phyloP scores from a whole-genome alignment of 2,329 filamentous ascomycete genomes.

The Pseudovirgaria hyperparasitica region DNA sequence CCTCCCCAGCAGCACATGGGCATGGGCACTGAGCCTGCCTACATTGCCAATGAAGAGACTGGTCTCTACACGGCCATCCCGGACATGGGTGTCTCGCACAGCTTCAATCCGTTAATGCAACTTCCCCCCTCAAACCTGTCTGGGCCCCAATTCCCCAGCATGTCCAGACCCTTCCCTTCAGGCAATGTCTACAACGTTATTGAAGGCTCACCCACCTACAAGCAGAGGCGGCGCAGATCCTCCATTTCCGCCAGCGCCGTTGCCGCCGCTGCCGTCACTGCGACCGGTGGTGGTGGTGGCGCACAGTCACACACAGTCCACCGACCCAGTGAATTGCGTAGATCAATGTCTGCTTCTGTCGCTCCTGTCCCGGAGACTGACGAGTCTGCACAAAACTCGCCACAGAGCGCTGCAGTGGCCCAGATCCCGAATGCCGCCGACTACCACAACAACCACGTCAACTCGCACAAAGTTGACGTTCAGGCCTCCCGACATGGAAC shows the following conservation, averaged over 20 bases:
- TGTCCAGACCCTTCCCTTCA: constrained; percentile 50
- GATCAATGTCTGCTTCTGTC: constrained; percentile 81
- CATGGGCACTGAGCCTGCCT: constrained; percentile 78
- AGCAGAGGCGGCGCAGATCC: constrained; percentile 86
- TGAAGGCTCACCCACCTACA: constrained; percentile 96
- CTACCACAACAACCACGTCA: constrained; percentile 43
- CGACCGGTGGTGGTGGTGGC: constrained; percentile 32
- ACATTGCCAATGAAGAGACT: constrained; percentile 96
- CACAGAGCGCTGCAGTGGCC: too few species aligned
- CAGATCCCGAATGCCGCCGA: constrained; percentile 51
- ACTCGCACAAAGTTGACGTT: constrained; percentile 60
- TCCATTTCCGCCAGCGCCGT: constrained; percentile 77
- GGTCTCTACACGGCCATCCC: constrained; percentile 91
- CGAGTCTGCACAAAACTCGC: constrained; percentile 66
- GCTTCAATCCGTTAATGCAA: constrained; percentile 81
- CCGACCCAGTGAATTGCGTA: constrained; percentile 76
- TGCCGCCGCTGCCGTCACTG: constrained; percentile 53
- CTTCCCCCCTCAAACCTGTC: constrained; percentile 75
- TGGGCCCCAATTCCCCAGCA: constrained; percentile 65
- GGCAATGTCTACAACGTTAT: constrained; percentile 91
- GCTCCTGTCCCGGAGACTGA: constrained; percentile 70
- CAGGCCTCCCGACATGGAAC: constrained; percentile 84
- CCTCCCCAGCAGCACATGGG: constrained; percentile 81
- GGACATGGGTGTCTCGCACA: constrained; percentile 65
- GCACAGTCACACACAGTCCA: constrained; percentile 47